Conservation (phyloP, 768 basidiomycete species). For the Tricholoma matsutake region DNA sequence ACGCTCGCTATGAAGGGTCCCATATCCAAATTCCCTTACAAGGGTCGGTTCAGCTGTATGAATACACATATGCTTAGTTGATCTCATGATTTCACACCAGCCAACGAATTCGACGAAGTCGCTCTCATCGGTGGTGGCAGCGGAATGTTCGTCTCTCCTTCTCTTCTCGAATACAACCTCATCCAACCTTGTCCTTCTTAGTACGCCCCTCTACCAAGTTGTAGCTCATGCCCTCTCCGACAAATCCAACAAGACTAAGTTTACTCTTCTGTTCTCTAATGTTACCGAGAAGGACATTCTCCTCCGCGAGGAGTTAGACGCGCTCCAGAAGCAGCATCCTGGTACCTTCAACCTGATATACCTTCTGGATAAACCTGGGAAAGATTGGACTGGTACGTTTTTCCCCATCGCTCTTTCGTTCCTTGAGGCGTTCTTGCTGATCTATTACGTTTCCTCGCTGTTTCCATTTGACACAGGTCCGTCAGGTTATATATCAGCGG, state of each 20-base stretch:
- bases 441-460: neutral
- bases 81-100: conserved; percentile 33
- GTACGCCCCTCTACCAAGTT: conserved; percentile 84
- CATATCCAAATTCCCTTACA: conserved; percentile 82
- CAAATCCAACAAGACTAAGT: conserved; percentile 86
- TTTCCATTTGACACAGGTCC: conserved; percentile 37
- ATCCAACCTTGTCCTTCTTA: conserved; percentile 25
- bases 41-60: conserved; percentile 43
- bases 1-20: conserved; percentile 89
- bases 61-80: neutral
- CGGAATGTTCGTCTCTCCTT: conserved; percentile 64
- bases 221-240: conserved; percentile 70
- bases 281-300: conserved; percentile 89
- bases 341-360: conserved; percentile 80
- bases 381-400: conserved; percentile 51
- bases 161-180: conserved; percentile 5
- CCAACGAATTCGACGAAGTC: conserved; percentile 81
- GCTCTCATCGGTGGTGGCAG: conserved; percentile 91
- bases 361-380: conserved; percentile 73
- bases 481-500: conserved; percentile 70
- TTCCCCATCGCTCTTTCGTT: neutral
- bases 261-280: conserved; percentile 90
- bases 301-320: conserved; percentile 74
- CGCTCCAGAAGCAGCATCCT: conserved; percentile 64
- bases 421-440: neutral